A percentile compares a stretch with the other conserved stretches of the same genome.
Evolutionary conservation across 2,329 filamentous ascomycete genomes (phyloP).

Genomic region (Capronia coronata): DNA sequence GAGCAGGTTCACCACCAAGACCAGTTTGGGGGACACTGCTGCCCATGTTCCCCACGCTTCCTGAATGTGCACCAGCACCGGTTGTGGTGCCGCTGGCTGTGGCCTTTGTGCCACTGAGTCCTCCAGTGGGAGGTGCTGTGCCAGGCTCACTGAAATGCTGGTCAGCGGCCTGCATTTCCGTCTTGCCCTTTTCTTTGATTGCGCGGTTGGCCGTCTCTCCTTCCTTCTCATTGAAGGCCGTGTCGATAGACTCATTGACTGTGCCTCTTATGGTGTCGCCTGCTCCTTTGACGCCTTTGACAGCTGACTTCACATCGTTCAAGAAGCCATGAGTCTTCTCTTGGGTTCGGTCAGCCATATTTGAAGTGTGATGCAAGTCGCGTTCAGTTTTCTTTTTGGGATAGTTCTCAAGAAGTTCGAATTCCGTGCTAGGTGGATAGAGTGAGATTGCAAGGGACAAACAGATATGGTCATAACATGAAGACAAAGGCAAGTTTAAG

Average conservation of each 20-base stretch:
- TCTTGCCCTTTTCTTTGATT: conserved; percentile 19
- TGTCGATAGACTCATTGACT: conserved; percentile 20
- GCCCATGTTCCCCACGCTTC: conserved; percentile 19
- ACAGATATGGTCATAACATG: no score
- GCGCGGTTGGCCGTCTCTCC: conserved; percentile 15
- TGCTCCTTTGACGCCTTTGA: conserved; percentile 20
- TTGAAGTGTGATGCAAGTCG: not conserved
- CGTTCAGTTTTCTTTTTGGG: no score
- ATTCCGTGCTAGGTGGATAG: no score
- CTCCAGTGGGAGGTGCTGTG: conserved; percentile 3
- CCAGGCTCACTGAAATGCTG: conserved; percentile 2
- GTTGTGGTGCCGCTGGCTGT: conserved; percentile 12
- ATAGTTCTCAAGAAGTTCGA: no score
- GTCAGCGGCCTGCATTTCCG: conserved; percentile 14
- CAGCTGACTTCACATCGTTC: conserved; percentile 14
- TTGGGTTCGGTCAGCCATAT: conserved; percentile 19
- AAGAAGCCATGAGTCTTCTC: conserved; percentile 11
- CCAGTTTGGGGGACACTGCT: conserved; percentile 7
- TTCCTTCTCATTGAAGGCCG: conserved; percentile 17
- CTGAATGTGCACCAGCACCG: conserved; percentile 18
- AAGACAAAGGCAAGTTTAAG: not conserved
- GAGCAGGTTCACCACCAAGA: conserved; percentile 11
- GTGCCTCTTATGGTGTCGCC: conserved; percentile 22
- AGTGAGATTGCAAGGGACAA: no score
- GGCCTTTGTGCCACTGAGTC: conserved; percentile 3